Base-by-base conservation (phyloP, 1,284 basidiomycete genomes). In the Inonotus hispidus region DNA sequence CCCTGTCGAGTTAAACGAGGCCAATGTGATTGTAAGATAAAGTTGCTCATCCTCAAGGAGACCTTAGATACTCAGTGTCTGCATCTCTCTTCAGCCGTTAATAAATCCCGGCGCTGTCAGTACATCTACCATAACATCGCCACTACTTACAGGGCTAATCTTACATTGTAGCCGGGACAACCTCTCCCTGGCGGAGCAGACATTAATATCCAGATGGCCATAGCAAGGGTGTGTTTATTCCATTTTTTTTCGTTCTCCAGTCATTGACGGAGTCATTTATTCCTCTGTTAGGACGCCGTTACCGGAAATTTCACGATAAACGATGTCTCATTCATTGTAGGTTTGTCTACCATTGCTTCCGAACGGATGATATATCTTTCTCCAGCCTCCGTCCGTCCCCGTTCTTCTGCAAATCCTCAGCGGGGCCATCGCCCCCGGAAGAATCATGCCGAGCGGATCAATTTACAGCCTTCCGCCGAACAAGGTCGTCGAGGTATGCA, bases 391-490 rank as follows among this genome's bases (percentile, higher is more conserved):
- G 0, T 66, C 62, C 21, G 66, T 73, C 8, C 74, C 75, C 1
- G 70, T 73, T 6, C 68, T 78, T 2, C 69, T 77, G 3, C 75
- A 76, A 64, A 74, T 77, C 50, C 60, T 76, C 41, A 73, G 70
- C 52, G 75, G 75, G 1, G 66, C 71, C 6, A 58, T 66, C 27
- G 64, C 56, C 1, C 68, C 73, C 2, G 66, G 68, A n/a, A 67
- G 71, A 8, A 65, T 76, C 0, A 64, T 76, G 11, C 73, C 74
- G 1, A 35, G 63, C 0, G 71, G 73, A 32, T 68, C 67, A 16
- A 62, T 75, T 3, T 71, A 71, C 41, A 53, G 55, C 21, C 67
- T 75, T 2, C 69, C 66, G 0, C 54, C 56, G 21, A 69, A 75
- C 61, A 70, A 72, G 53, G 70, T 69, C 10, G 71, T 77, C 27